Evolutionary conservation across 371 early-diverging fungal genomes (phyloP).

Genomic region (Smittium culicis): DNA sequence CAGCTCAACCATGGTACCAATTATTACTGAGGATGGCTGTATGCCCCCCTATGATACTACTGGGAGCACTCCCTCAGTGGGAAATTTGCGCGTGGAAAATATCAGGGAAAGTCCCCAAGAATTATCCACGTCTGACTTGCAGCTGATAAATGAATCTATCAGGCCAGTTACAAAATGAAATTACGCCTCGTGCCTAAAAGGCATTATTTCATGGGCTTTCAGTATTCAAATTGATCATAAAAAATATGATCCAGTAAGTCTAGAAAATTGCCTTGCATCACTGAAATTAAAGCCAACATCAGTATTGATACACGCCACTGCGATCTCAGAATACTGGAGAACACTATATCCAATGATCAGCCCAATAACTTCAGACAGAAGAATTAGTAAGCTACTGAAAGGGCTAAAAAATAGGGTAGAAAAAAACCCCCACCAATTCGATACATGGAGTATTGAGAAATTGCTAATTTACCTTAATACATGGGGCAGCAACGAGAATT

Average conservation of each 20-base stretch:
- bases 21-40: not conserved
- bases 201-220: not conserved
- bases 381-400: not conserved
- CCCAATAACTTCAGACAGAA: not conserved
- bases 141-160: not conserved
- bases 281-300: slow-evolving; percentile 3
- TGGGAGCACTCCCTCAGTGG: not conserved
- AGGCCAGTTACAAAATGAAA: not conserved
- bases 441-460: not conserved
- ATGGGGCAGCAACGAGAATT: not conserved
- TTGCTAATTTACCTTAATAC: not conserved
- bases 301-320: slow-evolving; percentile 2
- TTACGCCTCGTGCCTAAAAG: not conserved
- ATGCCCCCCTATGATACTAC: not conserved
- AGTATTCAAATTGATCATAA: not conserved
- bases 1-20: not conserved
- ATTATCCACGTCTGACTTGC: not conserved
- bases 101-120: not conserved
- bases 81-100: not conserved
- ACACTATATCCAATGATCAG: not conserved
- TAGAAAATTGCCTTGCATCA: slow-evolving; percentile 1
- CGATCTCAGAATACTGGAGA: not conserved
- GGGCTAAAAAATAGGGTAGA: not conserved
- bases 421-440: not conserved
- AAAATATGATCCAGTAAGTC: not conserved